These are phyloP conservation scores for Aureobasidium sp. DNA, from an alignment of 2,329 filamentous ascomycete genomes.

Conservation along the genomic window DNA sequence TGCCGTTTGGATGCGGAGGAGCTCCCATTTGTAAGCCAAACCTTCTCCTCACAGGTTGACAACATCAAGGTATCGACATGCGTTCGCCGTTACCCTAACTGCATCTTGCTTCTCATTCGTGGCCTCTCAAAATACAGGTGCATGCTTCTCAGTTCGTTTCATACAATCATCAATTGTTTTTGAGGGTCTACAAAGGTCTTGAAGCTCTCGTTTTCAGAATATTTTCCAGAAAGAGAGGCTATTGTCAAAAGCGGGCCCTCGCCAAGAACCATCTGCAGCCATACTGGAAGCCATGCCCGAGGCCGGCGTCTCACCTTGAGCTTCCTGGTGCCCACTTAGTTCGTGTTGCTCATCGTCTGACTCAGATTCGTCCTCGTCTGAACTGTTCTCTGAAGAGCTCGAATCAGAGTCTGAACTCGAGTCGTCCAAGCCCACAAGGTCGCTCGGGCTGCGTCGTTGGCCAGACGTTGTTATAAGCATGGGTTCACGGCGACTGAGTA, in stretches of 20 bases:
- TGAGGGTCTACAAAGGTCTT: background rate
- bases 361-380: background rate
- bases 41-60: background rate
- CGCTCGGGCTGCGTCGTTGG: background rate
- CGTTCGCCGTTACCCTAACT: background rate
- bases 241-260: slow-evolving; percentile 13
- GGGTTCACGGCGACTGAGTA: slow-evolving; percentile 7
- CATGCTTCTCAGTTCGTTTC: background rate
- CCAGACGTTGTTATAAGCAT: slow-evolving; percentile 16
- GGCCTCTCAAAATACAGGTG: too few relatives aligned
- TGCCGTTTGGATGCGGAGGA: background rate
- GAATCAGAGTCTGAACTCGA: background rate
- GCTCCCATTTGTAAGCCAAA: slow-evolving; percentile 12
- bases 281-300: background rate
- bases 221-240: slow-evolving; percentile 5
- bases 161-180: background rate
- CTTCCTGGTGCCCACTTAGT: background rate
- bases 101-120: background rate
- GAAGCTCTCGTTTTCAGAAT: background rate
- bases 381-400: background rate
- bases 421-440: background rate
- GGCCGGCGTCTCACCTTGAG: background rate
- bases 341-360: background rate
- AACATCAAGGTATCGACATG: slow-evolving; percentile 9
- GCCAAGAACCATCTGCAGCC: background rate